Evolutionary conservation across 306 rosid genomes (phyloP), one percentile per base, ranked within the genome.

Genomic region (Prunus mongolica): DNA sequence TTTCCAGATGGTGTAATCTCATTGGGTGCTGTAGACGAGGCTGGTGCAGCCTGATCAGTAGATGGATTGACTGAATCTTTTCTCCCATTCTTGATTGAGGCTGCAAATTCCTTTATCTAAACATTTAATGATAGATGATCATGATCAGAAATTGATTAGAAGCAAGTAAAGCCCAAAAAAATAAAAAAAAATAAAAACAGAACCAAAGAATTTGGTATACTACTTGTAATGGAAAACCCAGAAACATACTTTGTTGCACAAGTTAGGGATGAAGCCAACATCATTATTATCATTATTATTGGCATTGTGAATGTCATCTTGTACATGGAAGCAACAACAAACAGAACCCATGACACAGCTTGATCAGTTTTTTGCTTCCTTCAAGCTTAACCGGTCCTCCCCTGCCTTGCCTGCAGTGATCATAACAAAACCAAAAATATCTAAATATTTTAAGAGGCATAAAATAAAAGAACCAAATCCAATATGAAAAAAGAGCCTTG

Each of bases 341-440:
- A 10, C 44, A 60, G 77, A 73, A 73, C 68, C 68, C 68, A 45
- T 64, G 24, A 25, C 32, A 64, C 45, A 19, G 24, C 47, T 64
- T 38, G 44, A 38, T 64, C 47, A 32, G 18, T 64, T 64, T 58
- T 64, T 64, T 9, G 2, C 20, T 34, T 27, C 47, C 44, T 38
- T 38, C 44, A 38, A 32, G 14, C 68, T 64, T 32, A 64, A 64
- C 2, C 46, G 32, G 46, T 30, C 20, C 41, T 16, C 65, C 52
- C 16, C 52, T 47, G 52, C 57, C 9, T 38, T 13, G 20, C 22
- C 67, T 28, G 67, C 67, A 62, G 15, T 28, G 67, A 62, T 30
- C 20, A 28, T 28, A 27, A 62, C 44, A 62, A 62, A 28, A 27
- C 1, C 1, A 16, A 63, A 63, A 28, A 15, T 2, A 16, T 16